phyloP scores from a whole-genome alignment of 2,329 filamentous ascomycete species.

The Arthrocladium fulminans region DNA sequence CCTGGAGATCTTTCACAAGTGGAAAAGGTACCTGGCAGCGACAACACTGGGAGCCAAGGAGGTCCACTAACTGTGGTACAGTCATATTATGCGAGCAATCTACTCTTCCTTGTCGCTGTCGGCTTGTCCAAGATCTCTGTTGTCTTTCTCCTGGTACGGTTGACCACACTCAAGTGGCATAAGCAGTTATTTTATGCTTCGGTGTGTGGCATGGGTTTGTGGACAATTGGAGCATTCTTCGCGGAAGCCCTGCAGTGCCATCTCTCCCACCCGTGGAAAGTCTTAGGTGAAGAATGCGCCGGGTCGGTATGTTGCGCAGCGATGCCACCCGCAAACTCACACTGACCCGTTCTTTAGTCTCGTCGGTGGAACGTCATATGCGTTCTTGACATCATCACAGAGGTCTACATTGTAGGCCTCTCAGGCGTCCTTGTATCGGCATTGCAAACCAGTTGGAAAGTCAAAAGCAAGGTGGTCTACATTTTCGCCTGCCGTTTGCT shows the following conservation, averaged over 20 bases:
- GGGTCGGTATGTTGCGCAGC: slow-evolving; percentile 15
- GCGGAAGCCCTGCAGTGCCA: slow-evolving; percentile 24
- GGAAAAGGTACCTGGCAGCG: slow-evolving; percentile 16
- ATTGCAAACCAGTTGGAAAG: slow-evolving; percentile 28
- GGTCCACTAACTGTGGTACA: slow-evolving; percentile 6
- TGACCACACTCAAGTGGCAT: slow-evolving; percentile 15
- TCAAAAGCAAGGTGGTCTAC: slow-evolving; percentile 28
- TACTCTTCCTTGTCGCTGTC: slow-evolving; percentile 24
- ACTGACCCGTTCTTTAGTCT: background rate
- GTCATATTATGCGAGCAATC: slow-evolving; percentile 23
- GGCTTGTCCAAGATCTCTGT: slow-evolving; percentile 24
- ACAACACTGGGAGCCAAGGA: background rate
- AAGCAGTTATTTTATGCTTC: slow-evolving; percentile 14
- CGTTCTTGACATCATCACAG: slow-evolving; percentile 29
- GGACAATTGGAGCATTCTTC: slow-evolving; percentile 21
- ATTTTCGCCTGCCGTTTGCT: slow-evolving; percentile 30
- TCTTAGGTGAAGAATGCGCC: slow-evolving; percentile 19
- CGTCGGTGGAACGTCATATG: slow-evolving; percentile 23
- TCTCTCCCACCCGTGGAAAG: slow-evolving; percentile 22
- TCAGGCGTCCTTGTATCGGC: slow-evolving; percentile 26
- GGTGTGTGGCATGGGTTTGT: slow-evolving; percentile 13
- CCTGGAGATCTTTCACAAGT: slow-evolving; percentile 8
- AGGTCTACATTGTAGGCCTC: slow-evolving; percentile 27
- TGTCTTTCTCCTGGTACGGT: slow-evolving; percentile 20
- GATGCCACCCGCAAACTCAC: background rate